Evolutionary conservation across 805 yeast genomes (phyloP).

Genomic region (Saturnispora serradocipensis): DNA sequence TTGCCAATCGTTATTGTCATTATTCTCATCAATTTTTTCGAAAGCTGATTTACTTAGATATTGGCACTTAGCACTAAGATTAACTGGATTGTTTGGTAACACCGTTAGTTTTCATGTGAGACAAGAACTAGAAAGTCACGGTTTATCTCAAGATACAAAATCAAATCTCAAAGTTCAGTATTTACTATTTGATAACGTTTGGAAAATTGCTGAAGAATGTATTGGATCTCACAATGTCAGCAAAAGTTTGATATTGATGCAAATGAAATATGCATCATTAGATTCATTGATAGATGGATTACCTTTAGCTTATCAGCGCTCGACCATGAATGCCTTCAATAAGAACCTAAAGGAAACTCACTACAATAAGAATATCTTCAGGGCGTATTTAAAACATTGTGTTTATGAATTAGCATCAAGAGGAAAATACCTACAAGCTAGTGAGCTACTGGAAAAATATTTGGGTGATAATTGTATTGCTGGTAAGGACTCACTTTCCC

Average conservation of each 20-base stretch:
- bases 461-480: conserved; percentile 18
- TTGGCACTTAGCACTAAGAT: conserved; percentile 22
- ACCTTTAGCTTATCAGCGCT: conserved; percentile 15
- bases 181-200: conserved; percentile 20
- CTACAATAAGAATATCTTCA: conserved; percentile 15
- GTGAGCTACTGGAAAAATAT: conserved; percentile 21
- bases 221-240: conserved; percentile 12
- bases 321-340: conserved; percentile 7
- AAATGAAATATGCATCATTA: conserved; percentile 18
- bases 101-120: conserved; percentile 17
- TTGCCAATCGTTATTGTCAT: neutral
- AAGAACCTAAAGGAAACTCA: conserved; percentile 12
- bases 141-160: neutral
- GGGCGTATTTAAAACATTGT: conserved; percentile 19
- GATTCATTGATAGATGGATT: conserved; percentile 18
- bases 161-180: conserved; percentile 12
- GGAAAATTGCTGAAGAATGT: conserved; percentile 15
- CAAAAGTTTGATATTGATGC: conserved; percentile 16
- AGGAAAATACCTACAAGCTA: conserved; percentile 22
- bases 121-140: conserved; percentile 12
- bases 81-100: conserved; percentile 18
- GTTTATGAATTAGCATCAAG: conserved; percentile 15
- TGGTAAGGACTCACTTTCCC: conserved; percentile 9
- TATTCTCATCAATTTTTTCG: neutral
- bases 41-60: conserved; percentile 9